Base-by-base conservation (phyloP, 345 rosid genomes). In the Kernera saxatilis region DNA sequence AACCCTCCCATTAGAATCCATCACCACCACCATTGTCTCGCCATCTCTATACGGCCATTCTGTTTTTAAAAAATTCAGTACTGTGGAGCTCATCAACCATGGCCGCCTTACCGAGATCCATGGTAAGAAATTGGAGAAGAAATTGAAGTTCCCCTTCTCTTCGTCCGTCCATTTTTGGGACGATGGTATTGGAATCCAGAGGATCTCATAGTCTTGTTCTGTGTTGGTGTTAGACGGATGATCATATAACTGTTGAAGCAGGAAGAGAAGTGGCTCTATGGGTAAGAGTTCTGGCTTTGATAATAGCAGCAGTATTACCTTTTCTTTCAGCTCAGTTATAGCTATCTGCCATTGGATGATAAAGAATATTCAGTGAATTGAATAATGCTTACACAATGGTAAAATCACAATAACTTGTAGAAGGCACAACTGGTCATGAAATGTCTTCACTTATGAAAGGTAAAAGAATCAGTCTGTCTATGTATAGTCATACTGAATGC, bases 51-150 rank as follows among this genome's bases (percentile, higher is more conserved):
- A 86, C 23, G 69, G 70, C 95, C 92, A 92, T 43, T 73, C 88
- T 61, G 72, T 77, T 73, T 71, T 86, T 57, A 88, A 70, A 27
- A 81, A 85, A 37, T 70, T 80, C 27, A 82, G 52, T n/a, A 79
- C 71, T 9, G 84, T 85, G 14, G 87, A 67, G 79, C 75, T 82
- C 37, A 83, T 75, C 36, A 63, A 45, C 81, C 84, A 77, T 43
- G 98, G 98, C 23, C 51, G 65, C 51, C 77, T 70, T 50, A 88
- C 73, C 12, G 88, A 85, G 82, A 78, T 84, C 92, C 86, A 84
- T 8, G 98, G 90, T 69, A 88, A 40, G 6, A 81, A 75, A 69
- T 77, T 72, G 2, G 90, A 89, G 17, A 81, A 53, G 57, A 78
- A 40, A 30, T 71, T 48, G 60, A 86, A 87, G 30, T 40, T 78